Base-by-base conservation (phyloP, 2,329 filamentous ascomycete genomes). In the Verticillium nonalfalfae region DNA sequence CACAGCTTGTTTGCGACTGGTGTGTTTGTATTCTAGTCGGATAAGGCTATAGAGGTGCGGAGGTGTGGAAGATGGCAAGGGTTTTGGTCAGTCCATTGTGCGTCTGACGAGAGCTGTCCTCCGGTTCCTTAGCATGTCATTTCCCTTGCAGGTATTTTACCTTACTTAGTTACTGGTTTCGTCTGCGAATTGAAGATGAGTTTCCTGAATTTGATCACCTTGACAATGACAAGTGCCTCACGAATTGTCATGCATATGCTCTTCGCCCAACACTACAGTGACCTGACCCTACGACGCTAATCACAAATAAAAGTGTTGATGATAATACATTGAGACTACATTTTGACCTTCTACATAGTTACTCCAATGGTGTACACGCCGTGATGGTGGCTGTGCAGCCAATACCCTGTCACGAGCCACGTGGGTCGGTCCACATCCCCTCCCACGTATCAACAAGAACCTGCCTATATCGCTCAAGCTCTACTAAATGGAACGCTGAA, bases 401-500 rank as follows among this genome's bases (percentile, higher is more conserved):
- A 14, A 6, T 40, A 15, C 15, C 15, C 39, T 40, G 15, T 15
- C 39, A 40, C 39, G 39, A n/a, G 13, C 10, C 13, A n/a, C 39
- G 15, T 40, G 26, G 26, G 5, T 3, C 39, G 13, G 6, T 15
- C 15, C 45, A 52, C 45, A 11, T n/a, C 45, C 18, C 26, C 18
- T 52, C 4, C 18, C 18, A 11, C n/a, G 10, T 21, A 10, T 10
- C 18, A 52, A 11, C n/a, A 52, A 26, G 7, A n/a, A 3, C 45
- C n/a, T 4, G 10, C 50, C 45, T 52, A 26, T 7, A 15, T 56
- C 31, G 9, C 54, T 34, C 11, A 34, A 14, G 14, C 26, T 35
- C 54, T 35, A 56, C 61, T 66, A 62, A 66, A 31, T 31, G 26
- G 26, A 31, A 61, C 61, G 65, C 65, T 63, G 64, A 61, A 59